Percentiles rank a stretch among this genome's conserved stretches.
phyloP scores from a whole-genome alignment of 1,284 basidiomycete genomes.

The Ganoderma multipileum region DNA sequence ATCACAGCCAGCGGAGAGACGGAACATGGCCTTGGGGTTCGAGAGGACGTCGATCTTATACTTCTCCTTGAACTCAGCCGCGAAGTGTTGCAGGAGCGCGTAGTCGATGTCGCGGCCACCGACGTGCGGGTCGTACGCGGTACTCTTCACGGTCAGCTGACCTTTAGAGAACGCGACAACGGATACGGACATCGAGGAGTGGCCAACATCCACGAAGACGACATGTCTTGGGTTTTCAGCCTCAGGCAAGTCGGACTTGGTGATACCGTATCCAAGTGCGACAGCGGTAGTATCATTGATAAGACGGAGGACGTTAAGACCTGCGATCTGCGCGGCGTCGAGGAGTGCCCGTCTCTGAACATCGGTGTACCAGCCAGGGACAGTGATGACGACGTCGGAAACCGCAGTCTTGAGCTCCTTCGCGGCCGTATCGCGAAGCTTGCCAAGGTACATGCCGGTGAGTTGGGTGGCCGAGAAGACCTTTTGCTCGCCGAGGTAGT shows the following conservation, averaged over 20 bases:
- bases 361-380: constrained; percentile 96
- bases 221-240: constrained; percentile 84
- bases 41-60: constrained; percentile 95
- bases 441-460: constrained; percentile 85
- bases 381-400: constrained; percentile 91
- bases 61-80: constrained; percentile 88
- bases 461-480: constrained; percentile 88
- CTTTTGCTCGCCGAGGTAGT: constrained; percentile 83
- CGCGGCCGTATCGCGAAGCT: constrained; percentile 85
- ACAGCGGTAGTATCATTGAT: constrained; percentile 95
- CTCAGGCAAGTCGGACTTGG: constrained; percentile 91
- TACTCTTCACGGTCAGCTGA: constrained; percentile 83
- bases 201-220: constrained; percentile 92
- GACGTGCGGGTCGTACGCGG: constrained; percentile 89
- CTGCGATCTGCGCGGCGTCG: constrained; percentile 88
- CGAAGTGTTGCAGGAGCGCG: constrained; percentile 87
- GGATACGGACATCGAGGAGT: constrained; percentile 85
- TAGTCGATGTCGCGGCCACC: constrained; percentile 95
- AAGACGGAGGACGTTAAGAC: constrained; percentile 88
- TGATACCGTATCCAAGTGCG: constrained; percentile 96
- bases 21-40: constrained; percentile 91
- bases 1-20: constrained; percentile 82
- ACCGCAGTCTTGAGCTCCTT: constrained; percentile 86
- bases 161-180: constrained; percentile 94
- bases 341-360: constrained; percentile 87